A percentile compares a stretch with the other conserved stretches of the same genome.
phyloP scores from a whole-genome alignment of 495 filamentous ascomycete genomes.

The Neurospora tetrasperma region DNA sequence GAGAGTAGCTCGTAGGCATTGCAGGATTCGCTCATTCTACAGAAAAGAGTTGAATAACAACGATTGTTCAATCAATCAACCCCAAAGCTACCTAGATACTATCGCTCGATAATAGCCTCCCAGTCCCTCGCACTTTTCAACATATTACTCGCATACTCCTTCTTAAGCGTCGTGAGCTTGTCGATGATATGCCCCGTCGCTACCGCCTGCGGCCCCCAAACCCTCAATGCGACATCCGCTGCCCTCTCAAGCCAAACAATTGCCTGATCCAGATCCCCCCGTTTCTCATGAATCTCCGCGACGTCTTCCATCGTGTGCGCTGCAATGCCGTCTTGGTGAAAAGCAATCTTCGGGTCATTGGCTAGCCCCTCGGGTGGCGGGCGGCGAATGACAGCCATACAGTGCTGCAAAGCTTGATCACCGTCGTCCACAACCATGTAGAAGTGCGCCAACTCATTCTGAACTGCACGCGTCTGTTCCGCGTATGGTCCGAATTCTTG shows the following conservation, averaged over 20 bases:
- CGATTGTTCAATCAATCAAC: background rate
- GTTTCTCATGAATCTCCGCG: constrained; percentile 22
- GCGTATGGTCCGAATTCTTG: constrained; percentile 18
- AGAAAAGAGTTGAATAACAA: too few relatives aligned
- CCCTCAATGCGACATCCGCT: constrained; percentile 13
- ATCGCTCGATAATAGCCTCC: constrained; percentile 12
- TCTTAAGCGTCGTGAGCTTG: constrained; percentile 21
- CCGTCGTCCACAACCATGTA: constrained; percentile 20
- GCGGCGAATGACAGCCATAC: constrained; percentile 19
- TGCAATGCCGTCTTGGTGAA: constrained; percentile 22
- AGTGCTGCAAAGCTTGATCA: constrained; percentile 18
- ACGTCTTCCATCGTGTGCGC: constrained; percentile 26
- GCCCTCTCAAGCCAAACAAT: constrained; percentile 22
- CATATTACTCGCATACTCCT: constrained; percentile 17
- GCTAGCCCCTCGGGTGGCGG: constrained; percentile 4
- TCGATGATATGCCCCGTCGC: constrained; percentile 23
- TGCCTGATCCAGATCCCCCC: constrained; percentile 17
- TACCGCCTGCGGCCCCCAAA: constrained; percentile 19
- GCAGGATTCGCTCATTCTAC: too few relatives aligned
- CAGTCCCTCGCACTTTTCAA: constrained; percentile 16
- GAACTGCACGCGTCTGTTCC: constrained; percentile 17
- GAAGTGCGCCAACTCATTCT: constrained; percentile 24
- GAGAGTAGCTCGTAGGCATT: too few relatives aligned
- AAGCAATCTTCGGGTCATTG: background rate
- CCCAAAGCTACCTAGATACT: background rate